phyloP scores from a whole-genome alignment of 495 filamentous ascomycete species.

The Amphirosellinia nigrospora region DNA sequence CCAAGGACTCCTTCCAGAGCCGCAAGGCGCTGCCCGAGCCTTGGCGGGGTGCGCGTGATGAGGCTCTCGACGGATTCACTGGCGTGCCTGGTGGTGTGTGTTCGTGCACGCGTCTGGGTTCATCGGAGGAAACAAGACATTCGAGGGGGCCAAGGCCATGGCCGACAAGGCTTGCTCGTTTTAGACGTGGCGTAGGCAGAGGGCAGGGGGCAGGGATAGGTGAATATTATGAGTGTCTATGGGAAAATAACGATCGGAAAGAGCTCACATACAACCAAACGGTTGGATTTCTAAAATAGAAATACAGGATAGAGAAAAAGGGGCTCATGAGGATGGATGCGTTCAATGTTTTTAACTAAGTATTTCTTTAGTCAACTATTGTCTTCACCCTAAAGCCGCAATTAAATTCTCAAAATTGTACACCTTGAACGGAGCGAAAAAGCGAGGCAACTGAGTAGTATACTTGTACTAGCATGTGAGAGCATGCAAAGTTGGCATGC shows the following conservation, averaged over 20 bases:
- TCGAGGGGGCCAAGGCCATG: constrained; percentile 88
- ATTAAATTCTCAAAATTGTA: neutral
- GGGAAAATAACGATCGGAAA: neutral
- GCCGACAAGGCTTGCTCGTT: constrained; percentile 67
- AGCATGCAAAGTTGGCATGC: constrained; percentile 8
- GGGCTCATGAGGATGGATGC: neutral
- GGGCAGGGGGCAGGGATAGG: neutral
- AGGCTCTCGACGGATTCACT: constrained; percentile 74
- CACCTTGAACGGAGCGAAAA: neutral
- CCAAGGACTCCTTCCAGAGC: constrained; percentile 84
- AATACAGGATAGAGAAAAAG: neutral
- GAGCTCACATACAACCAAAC: neutral
- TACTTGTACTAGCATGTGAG: constrained; percentile 2
- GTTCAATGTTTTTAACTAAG: neutral
- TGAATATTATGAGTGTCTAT: neutral
- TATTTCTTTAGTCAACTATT: neutral
- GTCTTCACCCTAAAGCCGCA: neutral
- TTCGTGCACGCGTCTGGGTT: constrained; percentile 96
- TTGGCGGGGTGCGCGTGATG: constrained; percentile 90
- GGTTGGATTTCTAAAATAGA: neutral
- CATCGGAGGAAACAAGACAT: constrained; percentile 91
- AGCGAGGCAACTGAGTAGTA: constrained; percentile 17
- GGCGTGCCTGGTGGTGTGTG: constrained; percentile 77
- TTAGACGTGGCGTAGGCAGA: constrained; percentile 39
- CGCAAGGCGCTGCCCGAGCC: constrained; percentile 86